phyloP scores from a whole-genome alignment of 2,329 filamentous ascomycete genomes.

The Lanzia echinophila region DNA sequence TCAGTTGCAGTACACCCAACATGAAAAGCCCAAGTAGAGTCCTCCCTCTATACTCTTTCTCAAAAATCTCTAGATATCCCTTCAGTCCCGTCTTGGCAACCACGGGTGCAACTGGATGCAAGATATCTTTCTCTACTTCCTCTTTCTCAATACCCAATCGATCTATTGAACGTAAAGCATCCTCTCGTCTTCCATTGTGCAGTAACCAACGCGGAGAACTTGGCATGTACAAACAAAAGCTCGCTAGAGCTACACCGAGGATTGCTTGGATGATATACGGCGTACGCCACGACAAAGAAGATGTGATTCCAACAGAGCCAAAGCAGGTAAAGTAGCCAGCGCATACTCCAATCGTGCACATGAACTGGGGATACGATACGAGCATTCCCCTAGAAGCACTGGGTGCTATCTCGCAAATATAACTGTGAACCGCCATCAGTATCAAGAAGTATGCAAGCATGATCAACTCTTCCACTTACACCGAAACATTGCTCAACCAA shows the following conservation, averaged over 20 bases:
- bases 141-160: slow-evolving; percentile 13
- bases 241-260: slow-evolving; percentile 34
- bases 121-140: slow-evolving; percentile 15
- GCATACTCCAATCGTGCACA: slow-evolving; percentile 43
- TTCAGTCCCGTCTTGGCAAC: not conserved
- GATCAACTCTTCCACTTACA: slow-evolving; percentile 28
- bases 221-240: slow-evolving; percentile 37
- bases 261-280: slow-evolving; percentile 44
- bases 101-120: not conserved
- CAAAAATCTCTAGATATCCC: slow-evolving; percentile 16
- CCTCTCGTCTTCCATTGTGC: slow-evolving; percentile 36
- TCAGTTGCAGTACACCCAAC: slow-evolving; percentile 50
- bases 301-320: slow-evolving; percentile 39
- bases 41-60: slow-evolving; percentile 37
- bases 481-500: slow-evolving; percentile 44
- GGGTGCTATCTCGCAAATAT: not conserved
- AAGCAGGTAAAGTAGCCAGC: slow-evolving; percentile 54
- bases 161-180: slow-evolving; percentile 37
- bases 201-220: slow-evolving; percentile 53
- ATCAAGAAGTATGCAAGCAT: not conserved
- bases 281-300: slow-evolving; percentile 46
- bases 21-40: slow-evolving; percentile 47
- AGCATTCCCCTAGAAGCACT: slow-evolving; percentile 39
- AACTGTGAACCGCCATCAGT: not conserved
- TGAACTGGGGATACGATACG: slow-evolving; percentile 44